Percentiles rank a stretch among this genome's conserved stretches.
Conservation (phyloP, 495 filamentous ascomycete species). For the Trichoderma asperelloides region DNA sequence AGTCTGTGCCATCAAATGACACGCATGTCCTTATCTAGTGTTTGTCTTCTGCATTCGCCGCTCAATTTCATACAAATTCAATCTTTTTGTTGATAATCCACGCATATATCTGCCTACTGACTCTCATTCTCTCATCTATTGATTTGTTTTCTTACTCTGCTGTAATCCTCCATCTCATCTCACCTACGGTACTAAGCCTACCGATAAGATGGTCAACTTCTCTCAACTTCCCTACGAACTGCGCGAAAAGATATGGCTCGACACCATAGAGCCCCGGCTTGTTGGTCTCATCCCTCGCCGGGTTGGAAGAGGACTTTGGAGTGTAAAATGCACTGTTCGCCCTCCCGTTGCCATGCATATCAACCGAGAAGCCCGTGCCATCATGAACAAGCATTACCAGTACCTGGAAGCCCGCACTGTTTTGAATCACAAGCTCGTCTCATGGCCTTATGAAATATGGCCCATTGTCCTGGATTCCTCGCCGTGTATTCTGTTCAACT, state of each 20-base stretch:
- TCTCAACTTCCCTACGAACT: not conserved
- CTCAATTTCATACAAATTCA: too few species aligned
- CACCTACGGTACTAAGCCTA: not conserved
- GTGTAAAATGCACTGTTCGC: not conserved
- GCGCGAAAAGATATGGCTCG: constrained; percentile 1
- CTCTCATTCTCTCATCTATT: not conserved
- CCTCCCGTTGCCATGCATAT: not conserved
- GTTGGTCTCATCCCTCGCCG: not conserved
- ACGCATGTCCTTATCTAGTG: not conserved
- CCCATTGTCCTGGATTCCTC: not conserved
- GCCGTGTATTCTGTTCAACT: not conserved
- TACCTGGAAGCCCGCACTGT: not conserved
- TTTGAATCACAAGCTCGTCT: not conserved
- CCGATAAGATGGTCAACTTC: not conserved
- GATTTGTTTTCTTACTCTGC: not conserved
- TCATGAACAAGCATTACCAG: not conserved
- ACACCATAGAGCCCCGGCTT: constrained; percentile 1
- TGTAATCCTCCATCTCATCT: too few species aligned
- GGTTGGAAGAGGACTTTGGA: not conserved
- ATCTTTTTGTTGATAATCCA: too few species aligned
- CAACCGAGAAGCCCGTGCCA: not conserved
- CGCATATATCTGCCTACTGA: too few species aligned
- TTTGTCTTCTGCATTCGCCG: too few species aligned
- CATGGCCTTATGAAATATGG: not conserved
- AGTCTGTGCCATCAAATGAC: too few species aligned